These are phyloP conservation scores for Globisporangium paddicum DNA, from an alignment of 352 stramenopile genomes.

Conservation along the genomic window DNA sequence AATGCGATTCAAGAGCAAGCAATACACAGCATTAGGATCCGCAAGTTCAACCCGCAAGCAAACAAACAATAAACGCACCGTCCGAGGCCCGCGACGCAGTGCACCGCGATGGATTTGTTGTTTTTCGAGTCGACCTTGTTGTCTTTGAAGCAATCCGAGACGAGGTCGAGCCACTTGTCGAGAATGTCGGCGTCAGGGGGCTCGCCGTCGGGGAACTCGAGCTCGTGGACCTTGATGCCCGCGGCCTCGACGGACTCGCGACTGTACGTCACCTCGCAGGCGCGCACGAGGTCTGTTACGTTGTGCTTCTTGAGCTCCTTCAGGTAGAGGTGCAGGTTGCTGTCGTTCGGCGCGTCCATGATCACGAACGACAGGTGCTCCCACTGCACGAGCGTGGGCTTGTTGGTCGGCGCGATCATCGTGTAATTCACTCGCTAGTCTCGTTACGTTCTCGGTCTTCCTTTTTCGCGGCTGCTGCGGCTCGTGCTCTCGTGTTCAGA, in stretches of 20 bases:
- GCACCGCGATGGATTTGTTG: constrained; percentile 93
- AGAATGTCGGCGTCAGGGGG: constrained; percentile 92
- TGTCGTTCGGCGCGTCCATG: constrained; percentile 96
- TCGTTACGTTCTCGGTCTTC: neutral
- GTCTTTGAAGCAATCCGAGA: constrained; percentile 94
- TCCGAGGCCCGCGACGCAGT: constrained; percentile 97
- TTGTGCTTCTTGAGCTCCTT: constrained; percentile 96
- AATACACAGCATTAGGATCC: neutral
- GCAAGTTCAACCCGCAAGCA: neutral
- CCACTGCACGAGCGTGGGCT: constrained; percentile 84
- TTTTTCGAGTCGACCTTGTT: constrained; percentile 52
- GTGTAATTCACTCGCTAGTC: constrained; percentile 8
- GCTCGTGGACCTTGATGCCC: constrained; percentile 92
- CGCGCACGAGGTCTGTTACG: constrained; percentile 94
- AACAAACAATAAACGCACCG: constrained; percentile 44
- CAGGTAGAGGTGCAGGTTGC: constrained; percentile 96
- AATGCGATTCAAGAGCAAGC: constrained; percentile 7
- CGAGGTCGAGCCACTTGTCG: constrained; percentile 92
- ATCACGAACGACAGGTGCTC: constrained; percentile 96
- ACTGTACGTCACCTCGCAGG: constrained; percentile 95
- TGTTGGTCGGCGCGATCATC: constrained; percentile 85
- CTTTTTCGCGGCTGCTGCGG: neutral
- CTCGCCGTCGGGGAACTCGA: constrained; percentile 96
- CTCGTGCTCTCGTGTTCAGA: constrained; percentile 3
- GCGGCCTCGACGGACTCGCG: constrained; percentile 88